Evolutionary conservation across 2,329 filamentous ascomycete species (phyloP), one percentile per base, ranked within the genome.

Genomic region (Fusarium sp.): DNA sequence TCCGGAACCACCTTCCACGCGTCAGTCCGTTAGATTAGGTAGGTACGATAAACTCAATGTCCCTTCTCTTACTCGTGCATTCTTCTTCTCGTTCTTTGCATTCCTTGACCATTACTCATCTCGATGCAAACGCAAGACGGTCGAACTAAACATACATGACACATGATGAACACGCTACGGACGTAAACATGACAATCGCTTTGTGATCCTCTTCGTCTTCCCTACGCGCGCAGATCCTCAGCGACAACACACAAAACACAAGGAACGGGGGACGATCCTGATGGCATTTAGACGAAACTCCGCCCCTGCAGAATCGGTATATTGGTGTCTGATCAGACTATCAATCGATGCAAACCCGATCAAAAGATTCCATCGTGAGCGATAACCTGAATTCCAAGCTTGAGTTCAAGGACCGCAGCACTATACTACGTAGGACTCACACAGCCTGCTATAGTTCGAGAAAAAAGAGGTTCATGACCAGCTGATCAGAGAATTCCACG

Each of bases 401-500:
- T 32, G 40, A 49, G 56, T 48, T 39, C 48, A 5, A 45, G 24
- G 17, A 28, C 26, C 10, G 12, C 26, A 28, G 26, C 26, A 24
- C 34, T 15, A 32, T 32, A 32, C 14, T 7, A 28, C 10, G 26
- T 28, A 28, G 26, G 26, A 12, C 28, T 14, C 28, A 32, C 14
- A 32, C 15, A 32, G 14, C 14, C 14, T 32, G 15, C 28, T 32
- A 15, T 32, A 15, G 14, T 14, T 7, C 14, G 14, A 9, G 26
- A 11, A 15, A 32, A 32, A 15, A 38, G 23, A 58, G 23, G 24
- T 23, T 24, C 46, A 49, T 52, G 14, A 32, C 38, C 36, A 30
- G 30, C 14, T 32, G 28, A 32, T 32, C 28, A 42, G 12, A 63
- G 32, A 64, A 64, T 50, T 39, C 60, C 39, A 65, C 38, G 28